Conservation (phyloP, 495 filamentous ascomycete genomes). For the Lepidopterella palustris region DNA sequence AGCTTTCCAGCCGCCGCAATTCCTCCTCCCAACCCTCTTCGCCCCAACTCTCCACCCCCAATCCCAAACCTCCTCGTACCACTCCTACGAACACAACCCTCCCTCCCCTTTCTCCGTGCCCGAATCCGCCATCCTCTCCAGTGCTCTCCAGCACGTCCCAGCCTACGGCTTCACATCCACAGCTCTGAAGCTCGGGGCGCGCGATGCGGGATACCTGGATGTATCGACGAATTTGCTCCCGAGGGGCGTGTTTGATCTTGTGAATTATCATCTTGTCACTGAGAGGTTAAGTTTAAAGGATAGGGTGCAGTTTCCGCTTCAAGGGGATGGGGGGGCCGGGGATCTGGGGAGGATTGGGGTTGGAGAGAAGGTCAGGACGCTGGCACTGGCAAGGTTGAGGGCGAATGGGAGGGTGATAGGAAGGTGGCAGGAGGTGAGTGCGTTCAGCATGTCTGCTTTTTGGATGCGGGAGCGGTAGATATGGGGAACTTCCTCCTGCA, state of each 20-base stretch:
- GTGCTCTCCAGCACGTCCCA: conserved; percentile 73
- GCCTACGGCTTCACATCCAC: conserved; percentile 69
- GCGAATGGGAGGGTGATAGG: conserved; percentile 63
- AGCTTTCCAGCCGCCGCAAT: too few species aligned
- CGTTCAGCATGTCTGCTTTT: too few species aligned
- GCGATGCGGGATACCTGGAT: conserved; percentile 78
- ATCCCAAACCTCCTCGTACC: conserved; percentile 48
- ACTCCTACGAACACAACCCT: conserved; percentile 61
- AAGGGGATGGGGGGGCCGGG: conserved; percentile 18
- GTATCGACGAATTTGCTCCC: conserved; percentile 78
- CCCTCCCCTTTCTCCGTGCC: conserved; percentile 59
- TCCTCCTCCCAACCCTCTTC: conserved; percentile 3
- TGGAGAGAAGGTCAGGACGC: conserved; percentile 52
- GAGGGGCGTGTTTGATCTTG: conserved; percentile 69
- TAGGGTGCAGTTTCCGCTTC: conserved; percentile 42
- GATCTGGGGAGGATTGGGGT: conserved; percentile 36
- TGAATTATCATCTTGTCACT: conserved; percentile 72
- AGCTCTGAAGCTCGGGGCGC: conserved; percentile 68
- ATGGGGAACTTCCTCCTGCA: too few species aligned
- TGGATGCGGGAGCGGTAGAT: too few species aligned
- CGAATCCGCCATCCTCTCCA: conserved; percentile 72
- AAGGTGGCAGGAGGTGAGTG: conserved; percentile 76
- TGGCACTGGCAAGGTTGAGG: conserved; percentile 65
- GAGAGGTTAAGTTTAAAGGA: conserved; percentile 53
- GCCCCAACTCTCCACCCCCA: not conserved